Evolutionary conservation across 768 basidiomycete species (phyloP).

Genomic region (Mycena galopus): DNA sequence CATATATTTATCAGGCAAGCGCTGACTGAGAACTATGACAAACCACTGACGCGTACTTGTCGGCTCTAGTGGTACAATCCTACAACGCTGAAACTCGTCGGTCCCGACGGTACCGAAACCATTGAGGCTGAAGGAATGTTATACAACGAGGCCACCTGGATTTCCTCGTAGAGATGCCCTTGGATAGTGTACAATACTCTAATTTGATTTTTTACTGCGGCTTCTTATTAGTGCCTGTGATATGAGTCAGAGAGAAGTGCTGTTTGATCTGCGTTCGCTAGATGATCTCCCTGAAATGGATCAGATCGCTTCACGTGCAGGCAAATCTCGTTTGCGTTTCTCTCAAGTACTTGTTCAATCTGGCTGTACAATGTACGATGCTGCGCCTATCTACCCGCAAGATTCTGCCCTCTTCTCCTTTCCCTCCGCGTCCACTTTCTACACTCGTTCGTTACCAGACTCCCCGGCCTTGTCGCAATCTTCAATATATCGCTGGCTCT

Average conservation of each 20-base stretch:
- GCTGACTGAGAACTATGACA: constrained; percentile 21
- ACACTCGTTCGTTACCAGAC: constrained; percentile 27
- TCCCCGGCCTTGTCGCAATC: constrained; percentile 21
- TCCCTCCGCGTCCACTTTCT: constrained; percentile 30
- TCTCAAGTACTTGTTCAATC: constrained; percentile 25
- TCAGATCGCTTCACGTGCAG: neutral
- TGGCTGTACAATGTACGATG: constrained; percentile 63
- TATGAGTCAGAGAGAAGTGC: neutral
- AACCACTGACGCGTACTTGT: neutral
- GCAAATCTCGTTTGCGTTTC: neutral
- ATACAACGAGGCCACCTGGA: constrained; percentile 94
- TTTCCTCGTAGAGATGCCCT: constrained; percentile 60
- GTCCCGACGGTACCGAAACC: constrained; percentile 55
- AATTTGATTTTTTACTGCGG: constrained; percentile 26
- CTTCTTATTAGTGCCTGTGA: neutral
- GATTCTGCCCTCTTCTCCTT: constrained; percentile 30
- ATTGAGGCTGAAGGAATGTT: constrained; percentile 73
- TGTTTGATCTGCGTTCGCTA: neutral
- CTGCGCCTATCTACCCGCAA: constrained; percentile 58
- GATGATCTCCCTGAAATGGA: neutral
- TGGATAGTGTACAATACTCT: constrained; percentile 26
- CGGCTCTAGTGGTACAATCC: constrained; percentile 61
- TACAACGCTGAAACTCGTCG: constrained; percentile 56
- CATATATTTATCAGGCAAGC: constrained; percentile 92
- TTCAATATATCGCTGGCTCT: constrained; percentile 31